phyloP scores from a whole-genome alignment of 441 rosid genomes.

The Manihot esculenta region DNA sequence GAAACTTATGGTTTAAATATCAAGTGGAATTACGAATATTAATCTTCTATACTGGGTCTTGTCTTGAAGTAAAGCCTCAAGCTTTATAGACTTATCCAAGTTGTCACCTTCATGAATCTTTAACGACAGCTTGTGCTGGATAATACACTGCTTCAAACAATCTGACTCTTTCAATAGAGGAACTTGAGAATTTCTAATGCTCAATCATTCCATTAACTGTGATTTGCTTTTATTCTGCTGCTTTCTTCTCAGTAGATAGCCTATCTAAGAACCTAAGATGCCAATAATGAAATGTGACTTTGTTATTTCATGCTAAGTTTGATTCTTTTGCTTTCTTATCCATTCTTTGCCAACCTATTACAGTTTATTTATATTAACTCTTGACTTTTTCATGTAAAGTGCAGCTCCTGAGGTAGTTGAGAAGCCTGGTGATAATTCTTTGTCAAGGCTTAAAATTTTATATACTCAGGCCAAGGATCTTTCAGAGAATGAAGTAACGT shows the following conservation, averaged over 20 bases:
- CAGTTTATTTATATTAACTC: conserved; percentile 10
- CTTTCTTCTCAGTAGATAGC: background rate
- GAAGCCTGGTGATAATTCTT: conserved; percentile 83
- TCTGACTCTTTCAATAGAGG: too few relatives aligned
- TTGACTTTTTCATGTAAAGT: conserved; percentile 27
- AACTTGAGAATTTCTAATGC: too few relatives aligned
- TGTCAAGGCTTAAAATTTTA: conserved; percentile 55
- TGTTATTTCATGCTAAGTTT: background rate
- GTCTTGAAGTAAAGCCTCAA: too few relatives aligned
- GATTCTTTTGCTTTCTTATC: background rate
- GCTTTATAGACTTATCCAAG: too few relatives aligned
- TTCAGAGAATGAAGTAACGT: conserved; percentile 83
- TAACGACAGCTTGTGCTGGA: too few relatives aligned
- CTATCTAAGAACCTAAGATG: background rate
- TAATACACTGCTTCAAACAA: too few relatives aligned
- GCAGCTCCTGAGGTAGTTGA: conserved; percentile 95
- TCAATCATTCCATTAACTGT: background rate
- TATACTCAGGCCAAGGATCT: conserved; percentile 83
- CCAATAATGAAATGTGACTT: background rate
- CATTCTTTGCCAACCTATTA: background rate
- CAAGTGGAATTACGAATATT: background rate
- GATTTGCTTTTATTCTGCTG: background rate
- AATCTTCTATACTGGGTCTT: background rate
- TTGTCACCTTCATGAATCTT: too few relatives aligned
- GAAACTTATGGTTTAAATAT: background rate